Conservation (phyloP, 2,329 filamentous ascomycete species). For the Thelonectria discophora region DNA sequence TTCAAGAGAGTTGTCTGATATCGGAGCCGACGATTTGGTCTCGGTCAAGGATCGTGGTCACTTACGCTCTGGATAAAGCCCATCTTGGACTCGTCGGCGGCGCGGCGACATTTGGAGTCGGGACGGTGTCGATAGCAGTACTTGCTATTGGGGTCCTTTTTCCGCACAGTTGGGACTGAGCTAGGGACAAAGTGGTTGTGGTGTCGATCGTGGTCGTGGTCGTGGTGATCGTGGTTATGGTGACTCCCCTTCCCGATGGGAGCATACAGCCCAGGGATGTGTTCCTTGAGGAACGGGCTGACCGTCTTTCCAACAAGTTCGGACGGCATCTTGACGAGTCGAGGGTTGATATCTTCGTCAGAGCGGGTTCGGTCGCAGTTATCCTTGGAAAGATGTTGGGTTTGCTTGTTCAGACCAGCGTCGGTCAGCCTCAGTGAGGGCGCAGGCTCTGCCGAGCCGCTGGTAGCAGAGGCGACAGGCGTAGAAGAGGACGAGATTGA, state of each 20-base stretch:
- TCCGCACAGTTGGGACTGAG: slow-evolving; percentile 43
- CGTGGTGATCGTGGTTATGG: not conserved
- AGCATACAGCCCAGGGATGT: slow-evolving; percentile 90
- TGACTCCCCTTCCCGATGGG: slow-evolving; percentile 71
- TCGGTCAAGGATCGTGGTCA: slow-evolving; percentile 6
- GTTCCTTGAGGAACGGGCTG: slow-evolving; percentile 87
- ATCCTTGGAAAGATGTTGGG: slow-evolving; percentile 47
- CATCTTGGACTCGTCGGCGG: slow-evolving; percentile 96
- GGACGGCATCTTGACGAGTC: slow-evolving; percentile 65
- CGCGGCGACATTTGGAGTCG: slow-evolving; percentile 90
- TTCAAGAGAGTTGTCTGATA: not conserved
- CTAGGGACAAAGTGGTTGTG: slow-evolving; percentile 27
- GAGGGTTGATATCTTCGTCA: slow-evolving; percentile 58
- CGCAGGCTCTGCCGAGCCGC: slow-evolving; percentile 15
- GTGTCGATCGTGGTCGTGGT: not conserved
- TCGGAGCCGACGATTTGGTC: not conserved
- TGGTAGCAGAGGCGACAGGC: slow-evolving; percentile 21
- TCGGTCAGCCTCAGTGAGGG: slow-evolving; percentile 28
- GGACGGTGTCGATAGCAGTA: slow-evolving; percentile 96
- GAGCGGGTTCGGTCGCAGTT: slow-evolving; percentile 62
- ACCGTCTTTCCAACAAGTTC: slow-evolving; percentile 81
- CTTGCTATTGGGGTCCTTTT: slow-evolving; percentile 77
- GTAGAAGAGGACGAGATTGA: slow-evolving; percentile 22
- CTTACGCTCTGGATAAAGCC: slow-evolving; percentile 87
- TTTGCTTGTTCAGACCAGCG: slow-evolving; percentile 22